These are phyloP conservation scores for Ballota nigra DNA, from an alignment of 257 asterid species.

Conservation along the genomic window DNA sequence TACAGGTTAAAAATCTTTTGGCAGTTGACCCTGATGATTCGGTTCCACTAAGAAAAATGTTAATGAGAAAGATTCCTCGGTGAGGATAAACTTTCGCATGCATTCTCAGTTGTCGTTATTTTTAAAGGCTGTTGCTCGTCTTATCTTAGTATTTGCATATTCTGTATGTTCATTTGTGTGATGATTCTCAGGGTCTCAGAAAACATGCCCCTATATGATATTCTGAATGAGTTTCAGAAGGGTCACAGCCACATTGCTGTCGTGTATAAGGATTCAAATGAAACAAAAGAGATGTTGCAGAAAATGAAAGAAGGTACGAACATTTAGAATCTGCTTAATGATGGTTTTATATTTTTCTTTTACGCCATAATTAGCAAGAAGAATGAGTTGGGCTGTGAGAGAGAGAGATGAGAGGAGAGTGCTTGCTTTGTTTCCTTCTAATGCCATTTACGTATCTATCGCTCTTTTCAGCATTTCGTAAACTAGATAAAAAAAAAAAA, in stretches of 20 bases:
- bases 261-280: slow-evolving; percentile 70
- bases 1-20: slow-evolving; percentile 89
- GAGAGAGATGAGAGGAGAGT: background rate
- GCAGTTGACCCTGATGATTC: slow-evolving; percentile 82
- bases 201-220: slow-evolving; percentile 95
- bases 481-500: no score
- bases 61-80: slow-evolving; percentile 86
- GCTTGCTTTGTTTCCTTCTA: background rate
- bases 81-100: slow-evolving; percentile 30
- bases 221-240: slow-evolving; percentile 93
- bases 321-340: background rate
- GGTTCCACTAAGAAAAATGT: slow-evolving; percentile 91
- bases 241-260: slow-evolving; percentile 99
- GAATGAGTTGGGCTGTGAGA: background rate
- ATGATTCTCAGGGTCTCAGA: slow-evolving; percentile 72
- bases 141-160: background rate
- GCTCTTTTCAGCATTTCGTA: background rate
- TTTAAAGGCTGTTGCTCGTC: background rate
- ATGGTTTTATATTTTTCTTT: background rate
- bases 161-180: background rate
- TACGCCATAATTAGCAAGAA: background rate
- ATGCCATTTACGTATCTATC: background rate
- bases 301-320: slow-evolving; percentile 55
- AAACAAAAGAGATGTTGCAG: slow-evolving; percentile 50
- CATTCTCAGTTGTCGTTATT: background rate